Evolutionary conservation across 2,329 filamentous ascomycete genomes (phyloP), one percentile per base, ranked within the genome.

Genomic region (Xylaria arbuscula): DNA sequence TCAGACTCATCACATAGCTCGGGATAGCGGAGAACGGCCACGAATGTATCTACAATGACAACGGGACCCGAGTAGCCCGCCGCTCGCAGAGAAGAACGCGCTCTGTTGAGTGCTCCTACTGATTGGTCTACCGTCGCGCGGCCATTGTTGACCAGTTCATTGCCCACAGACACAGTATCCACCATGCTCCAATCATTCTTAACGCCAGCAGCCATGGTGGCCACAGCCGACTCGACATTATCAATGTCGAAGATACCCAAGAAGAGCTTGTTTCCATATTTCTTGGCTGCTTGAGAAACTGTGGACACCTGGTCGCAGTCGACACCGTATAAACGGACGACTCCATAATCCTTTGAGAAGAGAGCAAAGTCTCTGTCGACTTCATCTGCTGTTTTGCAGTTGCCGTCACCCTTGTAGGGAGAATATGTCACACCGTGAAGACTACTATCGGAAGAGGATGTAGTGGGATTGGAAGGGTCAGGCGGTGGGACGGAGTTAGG

Each of bases 21-120:
- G 0, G 90, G 90, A 73, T 95, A 86, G 59, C 83, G 80, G 56
- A 90, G 82, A n/a, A 89, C 85, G 5, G 90, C 89, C 24, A 87
- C 85, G 75, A 93, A 92, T 0, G 92, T 95, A 77, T 97, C 94
- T 55, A 95, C 92, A 0, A 91, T 90, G 45, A 94, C 92, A 36
- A 97, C 89, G 1, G 88, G 88, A 2, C 93, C 93, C 1, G 81
- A 79, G 80, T 91, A 97, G 0, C 92, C 93, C 28, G 86, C 86
- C 0, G 76, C 77, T 34, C 86, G 84, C 45, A 97, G 86, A 1
- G 83, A 82, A 15, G 74, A 72, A 22, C 91, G 88, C 17, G 89
- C 90, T 51, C 82, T 78, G 1, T 80, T 79, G 47, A 96, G 82
- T 3, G 89, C 89, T 15, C 78, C 79, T 13, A 90, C 81, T 9